Conservation (phyloP, 768 basidiomycete genomes). For the Termitomyces sp. region DNA sequence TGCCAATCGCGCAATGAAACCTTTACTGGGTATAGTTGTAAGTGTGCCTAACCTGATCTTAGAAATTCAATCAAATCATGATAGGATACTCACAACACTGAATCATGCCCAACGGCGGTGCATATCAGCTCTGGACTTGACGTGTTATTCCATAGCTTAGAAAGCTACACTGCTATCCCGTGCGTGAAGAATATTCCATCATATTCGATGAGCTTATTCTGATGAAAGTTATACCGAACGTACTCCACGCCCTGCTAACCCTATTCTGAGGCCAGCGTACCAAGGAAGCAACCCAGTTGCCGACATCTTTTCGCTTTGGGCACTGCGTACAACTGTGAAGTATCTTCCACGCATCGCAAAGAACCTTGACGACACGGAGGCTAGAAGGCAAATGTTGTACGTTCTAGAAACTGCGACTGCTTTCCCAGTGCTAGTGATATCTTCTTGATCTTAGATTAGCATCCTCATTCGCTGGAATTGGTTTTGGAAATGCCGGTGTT, state of each 20-base stretch:
- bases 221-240: constrained; percentile 81
- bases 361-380: constrained; percentile 75
- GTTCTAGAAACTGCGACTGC: neutral
- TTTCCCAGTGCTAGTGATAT: neutral
- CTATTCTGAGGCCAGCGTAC: constrained; percentile 87
- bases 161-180: constrained; percentile 94
- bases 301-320: constrained; percentile 96
- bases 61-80: neutral
- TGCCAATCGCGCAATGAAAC: constrained; percentile 87
- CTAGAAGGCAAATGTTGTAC: constrained; percentile 88
- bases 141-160: constrained; percentile 93
- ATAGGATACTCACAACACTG: constrained; percentile 85
- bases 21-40: constrained; percentile 76
- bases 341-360: constrained; percentile 85
- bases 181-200: constrained; percentile 38
- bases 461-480: constrained; percentile 92
- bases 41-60: constrained; percentile 10
- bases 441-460: constrained; percentile 54
- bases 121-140: constrained; percentile 95
- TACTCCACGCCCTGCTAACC: constrained; percentile 84
- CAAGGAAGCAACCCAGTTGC: constrained; percentile 94
- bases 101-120: constrained; percentile 85
- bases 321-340: constrained; percentile 82
- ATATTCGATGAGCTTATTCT: neutral
- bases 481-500: constrained; percentile 92